phyloP scores from a whole-genome alignment of 495 filamentous ascomycete species.

The Penicillium crystallinum region DNA sequence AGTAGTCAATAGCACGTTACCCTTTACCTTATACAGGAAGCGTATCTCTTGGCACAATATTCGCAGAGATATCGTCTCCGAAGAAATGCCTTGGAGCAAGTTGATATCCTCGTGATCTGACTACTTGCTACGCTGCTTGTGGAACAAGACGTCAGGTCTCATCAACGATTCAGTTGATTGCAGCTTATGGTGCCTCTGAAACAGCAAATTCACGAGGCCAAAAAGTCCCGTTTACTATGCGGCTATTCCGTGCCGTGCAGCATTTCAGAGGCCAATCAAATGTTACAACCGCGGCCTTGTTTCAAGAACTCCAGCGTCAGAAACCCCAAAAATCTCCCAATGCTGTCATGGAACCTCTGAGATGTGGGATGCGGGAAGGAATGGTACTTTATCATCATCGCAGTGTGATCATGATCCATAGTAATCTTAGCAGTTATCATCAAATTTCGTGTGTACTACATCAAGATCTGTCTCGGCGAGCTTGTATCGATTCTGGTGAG shows the following conservation, averaged over 20 bases:
- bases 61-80: not conserved
- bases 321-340: not conserved
- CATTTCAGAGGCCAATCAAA: not conserved
- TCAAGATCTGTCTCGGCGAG: too few relatives aligned
- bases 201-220: not conserved
- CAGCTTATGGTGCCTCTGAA: not conserved
- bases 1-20: not conserved
- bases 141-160: not conserved
- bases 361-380: too few relatives aligned
- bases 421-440: too few relatives aligned
- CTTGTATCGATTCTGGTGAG: too few relatives aligned
- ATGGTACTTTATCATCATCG: too few relatives aligned
- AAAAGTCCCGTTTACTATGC: not conserved
- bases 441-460: too few relatives aligned
- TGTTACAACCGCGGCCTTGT: not conserved
- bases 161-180: not conserved
- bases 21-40: not conserved
- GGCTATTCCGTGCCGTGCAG: not conserved
- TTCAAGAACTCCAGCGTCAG: not conserved
- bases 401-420: too few relatives aligned
- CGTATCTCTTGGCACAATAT: not conserved
- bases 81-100: not conserved
- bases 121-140: not conserved
- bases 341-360: not conserved
- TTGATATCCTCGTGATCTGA: not conserved